A percentile compares a stretch with the other conserved stretches of the same genome.
Evolutionary conservation across 1,139 yeast genomes (phyloP).

Genomic region (Lodderomyces parapsilosis): DNA sequence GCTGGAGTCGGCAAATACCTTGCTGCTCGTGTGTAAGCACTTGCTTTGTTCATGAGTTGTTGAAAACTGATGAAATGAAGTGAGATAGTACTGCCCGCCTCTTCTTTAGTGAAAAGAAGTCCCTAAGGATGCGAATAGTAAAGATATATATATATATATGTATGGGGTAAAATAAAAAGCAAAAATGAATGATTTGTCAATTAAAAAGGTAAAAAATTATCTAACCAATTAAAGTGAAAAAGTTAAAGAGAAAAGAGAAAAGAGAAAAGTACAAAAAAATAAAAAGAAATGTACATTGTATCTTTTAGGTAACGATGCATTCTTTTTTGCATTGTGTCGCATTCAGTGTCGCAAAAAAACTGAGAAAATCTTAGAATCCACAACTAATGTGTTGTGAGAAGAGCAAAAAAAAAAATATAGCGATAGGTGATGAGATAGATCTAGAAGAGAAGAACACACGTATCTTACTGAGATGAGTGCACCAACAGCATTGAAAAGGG

Average conservation of each 20-base stretch:
- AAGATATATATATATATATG: no score
- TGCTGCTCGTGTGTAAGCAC: not conserved
- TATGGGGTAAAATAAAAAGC: not conserved
- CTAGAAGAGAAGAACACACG: not conserved
- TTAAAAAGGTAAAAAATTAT: not conserved
- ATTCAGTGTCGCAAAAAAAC: no score
- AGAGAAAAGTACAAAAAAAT: not conserved
- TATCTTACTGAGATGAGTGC: slow-evolving; percentile 56
- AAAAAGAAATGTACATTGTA: not conserved
- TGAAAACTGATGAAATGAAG: not conserved
- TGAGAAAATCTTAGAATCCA: no score
- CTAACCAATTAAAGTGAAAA: not conserved
- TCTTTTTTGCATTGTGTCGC: no score
- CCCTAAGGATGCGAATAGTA: no score
- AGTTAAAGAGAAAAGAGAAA: not conserved
- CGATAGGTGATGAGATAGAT: not conserved
- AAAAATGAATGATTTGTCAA: not conserved
- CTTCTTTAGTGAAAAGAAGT: no score
- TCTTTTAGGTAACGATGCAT: not conserved
- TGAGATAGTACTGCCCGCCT: no score
- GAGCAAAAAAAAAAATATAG: not conserved
- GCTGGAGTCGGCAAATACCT: slow-evolving; percentile 1
- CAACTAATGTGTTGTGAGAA: no score
- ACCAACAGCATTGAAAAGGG: slow-evolving; percentile 59
- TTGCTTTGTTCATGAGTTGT: not conserved